Percentiles rank a stretch among this genome's conserved stretches.
Conservation (phyloP, 2,329 filamentous ascomycete genomes). For the Ascochyta lentis region DNA sequence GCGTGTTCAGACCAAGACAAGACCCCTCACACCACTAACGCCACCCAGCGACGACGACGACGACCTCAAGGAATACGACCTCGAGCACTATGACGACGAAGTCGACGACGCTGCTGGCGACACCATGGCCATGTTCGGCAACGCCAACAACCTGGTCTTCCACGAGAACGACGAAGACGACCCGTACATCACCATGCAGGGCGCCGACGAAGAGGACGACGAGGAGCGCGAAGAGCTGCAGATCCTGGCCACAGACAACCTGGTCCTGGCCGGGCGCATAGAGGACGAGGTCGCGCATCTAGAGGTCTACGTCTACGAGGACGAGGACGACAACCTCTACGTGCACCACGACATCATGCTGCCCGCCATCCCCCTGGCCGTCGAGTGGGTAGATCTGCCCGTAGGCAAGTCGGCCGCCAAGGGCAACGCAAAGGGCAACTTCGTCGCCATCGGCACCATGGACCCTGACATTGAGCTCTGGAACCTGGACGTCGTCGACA, state of each 20-base stretch:
- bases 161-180: conserved; percentile 94
- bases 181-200: conserved; percentile 89
- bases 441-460: conserved; percentile 94
- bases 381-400: conserved; percentile 95
- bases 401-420: conserved; percentile 67
- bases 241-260: conserved; percentile 89
- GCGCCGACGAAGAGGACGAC: conserved; percentile 73
- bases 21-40: conserved; percentile 16
- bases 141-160: conserved; percentile 90
- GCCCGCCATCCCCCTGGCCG: conserved; percentile 90
- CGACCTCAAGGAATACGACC: conserved; percentile 92
- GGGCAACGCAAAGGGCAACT: conserved; percentile 78
- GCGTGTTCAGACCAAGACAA: not conserved
- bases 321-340: conserved; percentile 93
- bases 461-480: conserved; percentile 98
- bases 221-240: conserved; percentile 94
- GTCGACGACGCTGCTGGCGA: conserved; percentile 73
- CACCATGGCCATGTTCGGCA: conserved; percentile 91
- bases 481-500: conserved; percentile 94
- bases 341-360: conserved; percentile 99
- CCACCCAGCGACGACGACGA: conserved; percentile 65
- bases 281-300: conserved; percentile 97
- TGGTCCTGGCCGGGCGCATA: conserved; percentile 89
- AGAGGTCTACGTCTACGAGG: conserved; percentile 97
- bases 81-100: conserved; percentile 94